Evolutionary conservation across 164 flowering plant species (phyloP).

Genomic region (Amborella trichopoda): DNA sequence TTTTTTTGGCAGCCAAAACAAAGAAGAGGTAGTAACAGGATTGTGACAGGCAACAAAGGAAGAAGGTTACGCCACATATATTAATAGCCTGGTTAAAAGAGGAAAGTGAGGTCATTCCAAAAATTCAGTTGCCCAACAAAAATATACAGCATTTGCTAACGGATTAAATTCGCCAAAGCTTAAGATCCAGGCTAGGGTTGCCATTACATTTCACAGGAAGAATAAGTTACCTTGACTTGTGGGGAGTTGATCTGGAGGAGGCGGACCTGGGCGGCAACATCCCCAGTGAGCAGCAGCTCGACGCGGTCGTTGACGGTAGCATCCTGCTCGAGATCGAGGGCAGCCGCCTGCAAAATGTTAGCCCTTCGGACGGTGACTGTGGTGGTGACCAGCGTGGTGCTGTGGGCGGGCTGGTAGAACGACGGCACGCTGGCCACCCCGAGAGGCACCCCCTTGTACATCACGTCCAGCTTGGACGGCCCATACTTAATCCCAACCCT

Average conservation of each 20-base stretch:
- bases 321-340: constrained; percentile 67
- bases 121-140: too few species aligned
- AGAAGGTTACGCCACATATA: too few species aligned
- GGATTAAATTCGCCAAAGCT: too few species aligned
- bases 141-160: too few species aligned
- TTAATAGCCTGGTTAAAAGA: too few species aligned
- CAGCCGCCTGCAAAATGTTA: constrained; percentile 60
- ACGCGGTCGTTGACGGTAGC: constrained; percentile 79
- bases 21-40: too few species aligned
- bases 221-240: constrained; percentile 52
- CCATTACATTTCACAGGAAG: not conserved
- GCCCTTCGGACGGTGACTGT: constrained; percentile 59
- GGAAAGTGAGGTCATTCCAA: too few species aligned
- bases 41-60: too few species aligned
- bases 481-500: constrained; percentile 95
- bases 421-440: constrained; percentile 68
- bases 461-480: constrained; percentile 64
- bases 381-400: constrained; percentile 44
- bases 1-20: too few species aligned
- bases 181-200: not conserved
- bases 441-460: constrained; percentile 86
- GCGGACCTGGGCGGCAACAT: constrained; percentile 88
- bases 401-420: constrained; percentile 84
- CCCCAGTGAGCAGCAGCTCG: constrained; percentile 71
- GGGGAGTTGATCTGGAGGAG: constrained; percentile 70